Conservation (phyloP, 495 filamentous ascomycete species). For the Lepidopterella palustris region DNA sequence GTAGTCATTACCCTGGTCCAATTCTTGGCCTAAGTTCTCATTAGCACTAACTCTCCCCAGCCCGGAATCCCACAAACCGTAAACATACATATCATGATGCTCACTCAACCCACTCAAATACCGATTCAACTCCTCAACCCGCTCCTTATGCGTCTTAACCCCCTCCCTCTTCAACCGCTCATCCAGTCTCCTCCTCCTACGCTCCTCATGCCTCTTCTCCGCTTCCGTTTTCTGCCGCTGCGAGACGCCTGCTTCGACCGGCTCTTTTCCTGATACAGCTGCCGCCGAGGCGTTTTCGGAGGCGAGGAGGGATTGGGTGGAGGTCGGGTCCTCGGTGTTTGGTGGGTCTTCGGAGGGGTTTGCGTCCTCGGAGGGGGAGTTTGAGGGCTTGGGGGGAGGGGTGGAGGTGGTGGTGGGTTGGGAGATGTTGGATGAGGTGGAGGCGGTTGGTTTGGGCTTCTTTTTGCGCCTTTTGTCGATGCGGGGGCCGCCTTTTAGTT, state of each 20-base stretch:
- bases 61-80: background rate
- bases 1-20: conserved; percentile 31
- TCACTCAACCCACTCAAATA: conserved; percentile 87
- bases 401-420: conserved; percentile 26
- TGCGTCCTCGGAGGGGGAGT: too few species aligned
- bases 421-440: conserved; percentile 3
- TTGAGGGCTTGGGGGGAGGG: too few species aligned
- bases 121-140: conserved; percentile 91
- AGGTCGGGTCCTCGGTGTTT: background rate
- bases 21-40: conserved; percentile 25
- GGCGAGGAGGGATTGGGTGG: conserved; percentile 1
- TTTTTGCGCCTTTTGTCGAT: conserved; percentile 62
- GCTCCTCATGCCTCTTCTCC: conserved; percentile 73
- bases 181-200: conserved; percentile 63
- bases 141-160: conserved; percentile 92
- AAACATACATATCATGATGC: conserved; percentile 87
- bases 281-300: conserved; percentile 12
- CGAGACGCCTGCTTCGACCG: conserved; percentile 9
- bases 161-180: conserved; percentile 77
- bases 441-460: conserved; percentile 25
- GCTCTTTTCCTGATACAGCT: conserved; percentile 9
- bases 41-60: background rate
- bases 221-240: conserved; percentile 68
- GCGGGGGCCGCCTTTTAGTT: conserved; percentile 65
- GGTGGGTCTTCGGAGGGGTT: background rate